These are phyloP conservation scores for Dictyostelium purpureum DNA, from an alignment of 78 protist genomes.

Conservation along the genomic window DNA sequence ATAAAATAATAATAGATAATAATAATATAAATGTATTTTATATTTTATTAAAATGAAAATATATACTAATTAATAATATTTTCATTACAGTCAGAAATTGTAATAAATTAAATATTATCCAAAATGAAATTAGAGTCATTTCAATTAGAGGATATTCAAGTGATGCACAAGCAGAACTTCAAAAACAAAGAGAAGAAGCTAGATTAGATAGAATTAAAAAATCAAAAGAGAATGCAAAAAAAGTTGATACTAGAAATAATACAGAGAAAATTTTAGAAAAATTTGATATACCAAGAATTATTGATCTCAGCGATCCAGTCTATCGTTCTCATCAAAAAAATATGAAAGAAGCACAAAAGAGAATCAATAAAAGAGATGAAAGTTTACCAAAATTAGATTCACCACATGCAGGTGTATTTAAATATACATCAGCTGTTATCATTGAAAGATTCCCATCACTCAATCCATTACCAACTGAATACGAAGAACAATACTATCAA, in stretches of 20 bases:
- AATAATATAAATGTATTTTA: background rate
- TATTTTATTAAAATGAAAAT: background rate
- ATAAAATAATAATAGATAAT: background rate
- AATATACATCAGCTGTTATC: slow-evolving; percentile 12
- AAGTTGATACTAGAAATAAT: slow-evolving; percentile 35
- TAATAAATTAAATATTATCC: background rate
- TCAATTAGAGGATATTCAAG: background rate
- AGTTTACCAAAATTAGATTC: background rate
- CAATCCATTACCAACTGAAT: slow-evolving; percentile 44
- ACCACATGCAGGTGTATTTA: background rate
- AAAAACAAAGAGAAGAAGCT: background rate
- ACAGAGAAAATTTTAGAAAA: slow-evolving; percentile 35
- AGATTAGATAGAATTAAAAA: background rate
- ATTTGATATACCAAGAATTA: slow-evolving; percentile 49
- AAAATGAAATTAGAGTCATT: background rate
- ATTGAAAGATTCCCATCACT: slow-evolving; percentile 74
- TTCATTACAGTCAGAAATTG: too few relatives aligned
- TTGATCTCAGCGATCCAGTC: slow-evolving; percentile 34
- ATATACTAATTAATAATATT: background rate
- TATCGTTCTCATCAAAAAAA: background rate
- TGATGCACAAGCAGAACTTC: background rate
- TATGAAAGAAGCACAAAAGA: background rate
- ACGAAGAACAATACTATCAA: slow-evolving; percentile 15
- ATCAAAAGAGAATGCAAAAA: background rate
- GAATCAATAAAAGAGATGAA: background rate